Percentiles rank a stretch among this genome's conserved stretches.
Evolutionary conservation across 495 filamentous ascomycete species (phyloP).

Genomic region (Daldinia bambusicola): DNA sequence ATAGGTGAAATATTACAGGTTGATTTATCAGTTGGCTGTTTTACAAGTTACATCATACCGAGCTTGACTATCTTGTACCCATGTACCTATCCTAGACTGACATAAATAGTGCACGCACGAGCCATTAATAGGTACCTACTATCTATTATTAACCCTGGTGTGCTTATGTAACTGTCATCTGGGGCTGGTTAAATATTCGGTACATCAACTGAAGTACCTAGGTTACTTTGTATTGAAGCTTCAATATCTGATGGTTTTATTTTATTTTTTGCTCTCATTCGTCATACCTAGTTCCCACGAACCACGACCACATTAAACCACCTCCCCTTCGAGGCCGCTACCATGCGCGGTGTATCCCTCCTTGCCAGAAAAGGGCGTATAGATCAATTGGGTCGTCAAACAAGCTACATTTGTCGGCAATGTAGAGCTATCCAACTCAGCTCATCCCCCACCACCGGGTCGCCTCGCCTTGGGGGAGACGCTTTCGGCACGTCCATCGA

Average conservation of each 20-base stretch:
- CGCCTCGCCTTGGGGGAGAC: conserved; percentile 57
- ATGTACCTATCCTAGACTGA: background rate
- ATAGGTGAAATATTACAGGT: conserved; percentile 5
- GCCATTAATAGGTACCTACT: too few species aligned
- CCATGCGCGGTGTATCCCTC: conserved; percentile 47
- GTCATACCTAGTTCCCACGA: conserved; percentile 25
- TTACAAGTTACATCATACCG: background rate
- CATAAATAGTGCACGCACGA: background rate
- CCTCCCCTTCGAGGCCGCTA: conserved; percentile 24
- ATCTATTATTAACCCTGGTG: background rate
- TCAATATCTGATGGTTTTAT: conserved; percentile 8
- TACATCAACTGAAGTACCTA: background rate
- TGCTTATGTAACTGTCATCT: background rate
- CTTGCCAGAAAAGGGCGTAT: conserved; percentile 36
- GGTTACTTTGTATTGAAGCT: background rate
- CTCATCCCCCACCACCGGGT: conserved; percentile 61
- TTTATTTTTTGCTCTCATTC: conserved; percentile 32
- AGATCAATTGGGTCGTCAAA: conserved; percentile 31
- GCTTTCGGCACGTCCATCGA: conserved; percentile 55
- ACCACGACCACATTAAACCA: conserved; percentile 8
- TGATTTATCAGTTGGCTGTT: background rate
- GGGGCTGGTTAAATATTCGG: background rate
- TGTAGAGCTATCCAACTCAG: conserved; percentile 66
- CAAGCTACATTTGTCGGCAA: conserved; percentile 56
- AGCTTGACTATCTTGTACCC: background rate